These are phyloP conservation scores for Aspergillus neoniger DNA, from an alignment of 2,329 filamentous ascomycete species.

Conservation along the genomic window DNA sequence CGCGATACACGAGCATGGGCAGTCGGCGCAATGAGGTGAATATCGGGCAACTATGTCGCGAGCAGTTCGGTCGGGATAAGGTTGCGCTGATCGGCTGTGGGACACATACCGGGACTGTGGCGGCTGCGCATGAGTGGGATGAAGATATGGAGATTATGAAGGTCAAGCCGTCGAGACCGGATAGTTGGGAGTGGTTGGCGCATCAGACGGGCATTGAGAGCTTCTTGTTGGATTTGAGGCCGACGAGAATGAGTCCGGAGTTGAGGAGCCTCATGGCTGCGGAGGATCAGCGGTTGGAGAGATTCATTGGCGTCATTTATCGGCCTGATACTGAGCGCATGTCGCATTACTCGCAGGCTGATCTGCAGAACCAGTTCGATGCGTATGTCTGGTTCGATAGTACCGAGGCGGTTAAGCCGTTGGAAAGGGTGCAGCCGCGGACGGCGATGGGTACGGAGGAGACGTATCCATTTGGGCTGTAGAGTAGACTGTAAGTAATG, in stretches of 20 bases:
- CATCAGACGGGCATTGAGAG: conserved; percentile 49
- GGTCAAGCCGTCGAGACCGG: conserved; percentile 48
- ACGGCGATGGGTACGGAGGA: conserved; percentile 48
- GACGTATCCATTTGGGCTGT: conserved; percentile 57
- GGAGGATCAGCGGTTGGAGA: conserved; percentile 44
- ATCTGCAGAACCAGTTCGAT: conserved; percentile 53
- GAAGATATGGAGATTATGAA: conserved; percentile 54
- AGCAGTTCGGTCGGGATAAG: conserved; percentile 44
- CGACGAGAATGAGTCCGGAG: conserved; percentile 35
- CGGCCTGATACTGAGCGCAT: conserved; percentile 51
- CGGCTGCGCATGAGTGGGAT: conserved; percentile 55
- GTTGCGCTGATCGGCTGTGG: conserved; percentile 52
- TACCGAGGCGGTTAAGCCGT: conserved; percentile 47
- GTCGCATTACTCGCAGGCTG: conserved; percentile 53
- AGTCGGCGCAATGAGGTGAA: conserved; percentile 49
- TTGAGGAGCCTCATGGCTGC: conserved; percentile 41
- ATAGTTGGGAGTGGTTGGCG: conserved; percentile 54
- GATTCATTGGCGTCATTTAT: conserved; percentile 59
- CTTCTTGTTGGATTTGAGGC: conserved; percentile 52
- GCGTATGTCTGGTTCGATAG: conserved; percentile 54
- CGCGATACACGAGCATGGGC: conserved; percentile 55
- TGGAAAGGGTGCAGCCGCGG: conserved; percentile 50
- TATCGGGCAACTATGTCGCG: conserved; percentile 56
- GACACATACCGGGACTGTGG: conserved; percentile 55
- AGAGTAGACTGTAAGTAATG: conserved; percentile 1